These are phyloP conservation scores for Cryptosporidium parvum DNA, from an alignment of 169 alveolate species.

Conservation along the genomic window DNA sequence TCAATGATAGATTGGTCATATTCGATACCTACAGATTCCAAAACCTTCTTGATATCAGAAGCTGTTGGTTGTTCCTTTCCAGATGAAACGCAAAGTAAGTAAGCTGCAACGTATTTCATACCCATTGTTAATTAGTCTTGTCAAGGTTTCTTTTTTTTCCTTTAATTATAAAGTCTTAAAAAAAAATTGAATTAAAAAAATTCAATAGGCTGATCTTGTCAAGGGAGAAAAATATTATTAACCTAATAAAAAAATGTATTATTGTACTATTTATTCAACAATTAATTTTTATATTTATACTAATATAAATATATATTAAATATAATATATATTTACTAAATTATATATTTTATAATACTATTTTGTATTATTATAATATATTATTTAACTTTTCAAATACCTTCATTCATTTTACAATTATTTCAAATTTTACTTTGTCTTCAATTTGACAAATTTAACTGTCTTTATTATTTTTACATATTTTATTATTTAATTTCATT, in stretches of 20 bases:
- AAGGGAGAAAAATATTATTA: background rate
- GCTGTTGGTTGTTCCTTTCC: constrained; percentile 82
- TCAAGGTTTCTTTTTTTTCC: background rate
- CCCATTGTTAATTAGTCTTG: constrained; percentile 47
- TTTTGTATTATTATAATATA: background rate
- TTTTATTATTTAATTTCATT: background rate
- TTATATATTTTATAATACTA: background rate
- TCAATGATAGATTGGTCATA: constrained; percentile 76
- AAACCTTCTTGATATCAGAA: constrained; percentile 76
- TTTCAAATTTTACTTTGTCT: background rate
- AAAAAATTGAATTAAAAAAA: constrained; percentile 16
- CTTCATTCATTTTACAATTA: background rate
- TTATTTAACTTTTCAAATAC: background rate
- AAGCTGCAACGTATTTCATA: constrained; percentile 85
- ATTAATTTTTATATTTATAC: background rate
- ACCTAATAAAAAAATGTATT: too few relatives aligned
- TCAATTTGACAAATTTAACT: background rate
- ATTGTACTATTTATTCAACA: background rate
- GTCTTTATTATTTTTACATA: background rate
- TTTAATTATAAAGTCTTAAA: constrained; percentile 6
- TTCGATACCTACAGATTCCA: constrained; percentile 81
- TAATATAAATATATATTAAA: too few relatives aligned
- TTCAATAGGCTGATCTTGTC: background rate
- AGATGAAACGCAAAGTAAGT: constrained; percentile 80
- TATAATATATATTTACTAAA: background rate